Percentiles rank a stretch among this genome's conserved stretches.
phyloP scores from a whole-genome alignment of 2,329 filamentous ascomycete genomes.

The Ophiostoma sp. region DNA sequence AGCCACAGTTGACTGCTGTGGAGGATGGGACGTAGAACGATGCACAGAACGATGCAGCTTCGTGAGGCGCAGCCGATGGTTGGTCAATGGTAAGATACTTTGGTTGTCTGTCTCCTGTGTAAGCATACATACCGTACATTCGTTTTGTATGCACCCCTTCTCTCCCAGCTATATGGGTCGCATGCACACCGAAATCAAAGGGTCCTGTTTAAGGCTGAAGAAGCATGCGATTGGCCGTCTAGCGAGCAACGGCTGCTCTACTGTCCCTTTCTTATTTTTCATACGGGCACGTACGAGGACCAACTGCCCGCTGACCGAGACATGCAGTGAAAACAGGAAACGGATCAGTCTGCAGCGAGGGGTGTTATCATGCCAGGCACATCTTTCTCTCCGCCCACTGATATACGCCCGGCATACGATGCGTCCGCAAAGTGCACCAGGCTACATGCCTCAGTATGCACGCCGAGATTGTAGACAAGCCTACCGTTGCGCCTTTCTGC shows the following conservation, averaged over 20 bases:
- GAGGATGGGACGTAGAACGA: slow-evolving; percentile 2
- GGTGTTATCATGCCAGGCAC: neutral
- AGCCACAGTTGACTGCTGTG: neutral
- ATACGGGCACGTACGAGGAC: neutral
- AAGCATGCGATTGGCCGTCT: neutral
- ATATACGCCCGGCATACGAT: neutral
- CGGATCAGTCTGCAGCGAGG: neutral
- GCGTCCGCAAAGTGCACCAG: neutral
- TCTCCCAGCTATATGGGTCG: neutral
- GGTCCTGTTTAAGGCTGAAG: slow-evolving; percentile 4
- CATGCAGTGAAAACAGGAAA: slow-evolving; percentile 19
- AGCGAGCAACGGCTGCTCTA: neutral
- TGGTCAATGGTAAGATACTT: neutral
- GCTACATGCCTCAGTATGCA: neutral
- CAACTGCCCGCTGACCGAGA: slow-evolving; percentile 16
- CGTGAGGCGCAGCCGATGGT: slow-evolving; percentile 3
- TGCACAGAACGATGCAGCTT: neutral
- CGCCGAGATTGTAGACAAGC: neutral
- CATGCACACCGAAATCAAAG: neutral
- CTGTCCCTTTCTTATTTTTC: neutral
- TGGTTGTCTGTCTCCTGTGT: neutral
- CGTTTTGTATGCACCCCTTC: neutral
- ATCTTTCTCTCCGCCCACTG: neutral
- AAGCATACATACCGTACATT: neutral
- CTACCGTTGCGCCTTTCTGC: neutral